phyloP scores from a whole-genome alignment of 768 basidiomycete species.

The Mycena belliarum region DNA sequence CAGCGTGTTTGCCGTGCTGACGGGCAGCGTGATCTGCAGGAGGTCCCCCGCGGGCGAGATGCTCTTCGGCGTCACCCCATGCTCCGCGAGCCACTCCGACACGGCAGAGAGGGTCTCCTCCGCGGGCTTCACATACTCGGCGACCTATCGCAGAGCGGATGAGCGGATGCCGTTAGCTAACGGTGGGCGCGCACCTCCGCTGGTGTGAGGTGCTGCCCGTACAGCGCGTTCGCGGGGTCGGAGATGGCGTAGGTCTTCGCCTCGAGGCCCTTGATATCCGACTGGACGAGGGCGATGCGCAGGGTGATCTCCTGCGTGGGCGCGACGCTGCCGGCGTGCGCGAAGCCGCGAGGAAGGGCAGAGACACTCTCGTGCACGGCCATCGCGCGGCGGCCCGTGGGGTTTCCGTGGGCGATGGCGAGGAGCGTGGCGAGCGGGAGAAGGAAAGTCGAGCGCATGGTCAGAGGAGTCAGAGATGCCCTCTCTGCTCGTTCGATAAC shows the following conservation, averaged over 20 bases:
- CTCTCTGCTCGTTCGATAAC: too few relatives aligned
- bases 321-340: constrained; percentile 1
- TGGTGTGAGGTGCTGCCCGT: constrained; percentile 39
- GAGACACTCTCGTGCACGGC: constrained; percentile 6
- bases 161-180: constrained; percentile 17
- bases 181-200: constrained; percentile 37
- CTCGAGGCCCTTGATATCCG: constrained; percentile 26
- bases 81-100: constrained; percentile 39
- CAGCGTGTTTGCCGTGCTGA: constrained; percentile 46
- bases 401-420: not conserved
- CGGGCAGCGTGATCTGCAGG: constrained; percentile 32
- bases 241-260: constrained; percentile 35
- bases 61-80: constrained; percentile 39
- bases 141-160: not conserved
- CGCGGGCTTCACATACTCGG: not conserved
- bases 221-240: constrained; percentile 31
- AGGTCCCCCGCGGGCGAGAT: constrained; percentile 40
- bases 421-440: not conserved
- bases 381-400: constrained; percentile 7
- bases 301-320: constrained; percentile 24
- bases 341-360: constrained; percentile 9
- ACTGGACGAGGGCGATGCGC: constrained; percentile 29
- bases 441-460: constrained; percentile 7
- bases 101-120: constrained; percentile 1
- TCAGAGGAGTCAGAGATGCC: too few relatives aligned